Conservation (phyloP, 2,329 filamentous ascomycete species). For the Zymoseptoria tritici region DNA sequence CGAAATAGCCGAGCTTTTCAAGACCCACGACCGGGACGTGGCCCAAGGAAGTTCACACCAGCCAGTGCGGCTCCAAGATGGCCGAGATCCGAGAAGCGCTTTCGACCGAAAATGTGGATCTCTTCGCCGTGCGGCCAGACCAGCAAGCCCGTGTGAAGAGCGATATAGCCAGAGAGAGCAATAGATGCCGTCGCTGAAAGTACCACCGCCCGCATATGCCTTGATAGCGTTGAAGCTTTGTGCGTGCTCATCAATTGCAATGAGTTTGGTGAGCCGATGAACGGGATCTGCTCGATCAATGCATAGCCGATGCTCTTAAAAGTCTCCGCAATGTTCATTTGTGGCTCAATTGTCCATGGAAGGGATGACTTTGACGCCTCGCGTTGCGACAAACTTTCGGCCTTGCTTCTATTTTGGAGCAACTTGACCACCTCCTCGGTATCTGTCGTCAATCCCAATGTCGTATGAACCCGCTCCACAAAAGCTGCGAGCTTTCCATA, state of each 20-base stretch:
- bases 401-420: constrained; percentile 3
- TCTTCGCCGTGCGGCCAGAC: constrained; percentile 29
- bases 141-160: constrained; percentile 18
- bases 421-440: constrained; percentile 19
- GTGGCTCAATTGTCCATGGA: constrained; percentile 18
- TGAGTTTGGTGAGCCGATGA: constrained; percentile 9
- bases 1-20: neutral
- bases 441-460: constrained; percentile 17
- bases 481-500: constrained; percentile 35
- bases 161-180: constrained; percentile 13
- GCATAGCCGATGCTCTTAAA: constrained; percentile 8
- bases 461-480: constrained; percentile 28
- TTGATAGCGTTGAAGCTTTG: constrained; percentile 11
- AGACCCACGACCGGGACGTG: neutral
- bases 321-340: constrained; percentile 6
- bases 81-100: constrained; percentile 28
- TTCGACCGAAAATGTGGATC: constrained; percentile 30
- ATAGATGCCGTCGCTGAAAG: constrained; percentile 13
- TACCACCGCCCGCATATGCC: constrained; percentile 17
- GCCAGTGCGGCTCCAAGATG: constrained; percentile 29
- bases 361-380: constrained; percentile 12
- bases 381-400: constrained; percentile 3
- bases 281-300: constrained; percentile 18
- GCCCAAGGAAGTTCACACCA: constrained; percentile 9
- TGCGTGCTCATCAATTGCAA: constrained; percentile 12